These are phyloP conservation scores for Acanthamoeba triangularis DNA, from an alignment of 208 protist genomes.

Conservation along the genomic window DNA sequence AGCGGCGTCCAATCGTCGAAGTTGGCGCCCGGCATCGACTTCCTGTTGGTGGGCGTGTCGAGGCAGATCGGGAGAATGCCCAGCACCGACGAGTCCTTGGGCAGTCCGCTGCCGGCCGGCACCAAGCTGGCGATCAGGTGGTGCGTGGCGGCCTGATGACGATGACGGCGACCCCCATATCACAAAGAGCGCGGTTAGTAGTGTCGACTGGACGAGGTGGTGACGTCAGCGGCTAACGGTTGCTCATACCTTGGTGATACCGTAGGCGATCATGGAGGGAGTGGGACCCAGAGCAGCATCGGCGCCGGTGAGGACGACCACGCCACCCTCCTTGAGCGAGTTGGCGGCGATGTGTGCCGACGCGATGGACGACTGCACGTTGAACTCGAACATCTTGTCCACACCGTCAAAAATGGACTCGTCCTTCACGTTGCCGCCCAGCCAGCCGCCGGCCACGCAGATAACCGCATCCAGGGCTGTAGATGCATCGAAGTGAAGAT, in stretches of 20 bases:
- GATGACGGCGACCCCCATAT: too few species aligned
- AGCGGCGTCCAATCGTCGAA: constrained; percentile 77
- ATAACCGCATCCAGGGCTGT: constrained; percentile 46
- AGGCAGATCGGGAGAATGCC: constrained; percentile 72
- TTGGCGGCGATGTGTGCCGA: constrained; percentile 70
- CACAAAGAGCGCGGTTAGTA: not conserved
- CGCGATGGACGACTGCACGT: constrained; percentile 60
- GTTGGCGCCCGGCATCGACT: constrained; percentile 79
- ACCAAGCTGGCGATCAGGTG: constrained; percentile 73
- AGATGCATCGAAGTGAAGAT: not conserved
- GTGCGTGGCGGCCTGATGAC: constrained; percentile 62
- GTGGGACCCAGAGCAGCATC: constrained; percentile 68
- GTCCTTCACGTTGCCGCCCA: constrained; percentile 11
- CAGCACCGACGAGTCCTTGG: constrained; percentile 54
- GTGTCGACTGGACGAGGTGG: too few species aligned
- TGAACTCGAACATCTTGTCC: constrained; percentile 70
- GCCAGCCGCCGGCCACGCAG: constrained; percentile 76
- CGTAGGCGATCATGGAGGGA: constrained; percentile 74
- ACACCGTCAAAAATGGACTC: constrained; percentile 60
- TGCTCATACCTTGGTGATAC: constrained; percentile 42
- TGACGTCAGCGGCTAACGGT: not conserved
- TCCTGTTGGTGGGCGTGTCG: constrained; percentile 78
- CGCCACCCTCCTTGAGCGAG: constrained; percentile 61
- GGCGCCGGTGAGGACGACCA: constrained; percentile 78
- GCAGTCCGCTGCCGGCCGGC: not conserved